Percentiles rank a stretch among this genome's conserved stretches.
phyloP scores from a whole-genome alignment of 352 stramenopile species.

The Nothophytophthora sp. region DNA sequence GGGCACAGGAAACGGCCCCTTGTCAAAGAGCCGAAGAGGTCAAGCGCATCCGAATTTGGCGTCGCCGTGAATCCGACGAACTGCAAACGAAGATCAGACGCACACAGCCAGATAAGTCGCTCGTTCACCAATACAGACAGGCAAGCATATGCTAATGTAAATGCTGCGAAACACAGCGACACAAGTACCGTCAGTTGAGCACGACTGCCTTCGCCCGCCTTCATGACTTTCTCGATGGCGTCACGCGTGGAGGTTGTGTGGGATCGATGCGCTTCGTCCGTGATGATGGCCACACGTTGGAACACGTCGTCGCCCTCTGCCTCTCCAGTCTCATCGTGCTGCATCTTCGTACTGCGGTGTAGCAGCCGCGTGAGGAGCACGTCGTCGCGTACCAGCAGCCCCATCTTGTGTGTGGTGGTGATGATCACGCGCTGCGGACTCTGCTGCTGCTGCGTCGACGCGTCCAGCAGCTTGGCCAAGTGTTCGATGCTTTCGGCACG shows the following conservation, averaged over 20 bases:
- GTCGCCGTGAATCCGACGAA: slow-evolving; percentile 86
- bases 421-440: slow-evolving; percentile 66
- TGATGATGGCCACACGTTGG: slow-evolving; percentile 77
- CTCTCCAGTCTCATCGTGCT: too few relatives aligned
- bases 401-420: slow-evolving; percentile 84
- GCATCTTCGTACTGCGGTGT: slow-evolving; percentile 35
- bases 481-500: slow-evolving; percentile 77
- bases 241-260: slow-evolving; percentile 71
- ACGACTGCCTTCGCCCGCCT: slow-evolving; percentile 37
- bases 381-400: slow-evolving; percentile 63
- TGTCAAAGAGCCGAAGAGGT: slow-evolving; percentile 59
- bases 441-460: slow-evolving; percentile 11
- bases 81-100: slow-evolving; percentile 22
- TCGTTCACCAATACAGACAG: too few relatives aligned
- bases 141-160: too few relatives aligned
- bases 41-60: slow-evolving; percentile 60
- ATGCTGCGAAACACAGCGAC: not conserved
- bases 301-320: slow-evolving; percentile 28
- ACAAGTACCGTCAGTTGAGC: slow-evolving; percentile 43
- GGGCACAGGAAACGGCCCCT: slow-evolving; percentile 22
- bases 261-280: slow-evolving; percentile 83
- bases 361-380: slow-evolving; percentile 70
- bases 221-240: slow-evolving; percentile 66
- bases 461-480: slow-evolving; percentile 53
- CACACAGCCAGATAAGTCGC: not conserved